These are phyloP conservation scores for Parachlorella kessleri DNA, from an alignment of 139 green algal genomes.

Conservation along the genomic window DNA sequence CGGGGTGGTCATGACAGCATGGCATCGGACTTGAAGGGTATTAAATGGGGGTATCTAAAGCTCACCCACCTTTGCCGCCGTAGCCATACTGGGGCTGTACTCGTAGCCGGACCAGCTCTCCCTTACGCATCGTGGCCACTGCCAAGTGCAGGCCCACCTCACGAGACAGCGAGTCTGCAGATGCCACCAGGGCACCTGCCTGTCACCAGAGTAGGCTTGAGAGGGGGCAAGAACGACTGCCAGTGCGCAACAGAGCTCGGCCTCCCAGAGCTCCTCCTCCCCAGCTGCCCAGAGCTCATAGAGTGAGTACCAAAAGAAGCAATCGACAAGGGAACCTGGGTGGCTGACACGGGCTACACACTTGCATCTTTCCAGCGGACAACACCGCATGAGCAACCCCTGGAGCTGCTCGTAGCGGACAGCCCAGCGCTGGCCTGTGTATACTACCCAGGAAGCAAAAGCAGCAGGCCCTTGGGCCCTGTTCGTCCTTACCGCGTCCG, in stretches of 20 bases:
- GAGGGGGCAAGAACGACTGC: neutral
- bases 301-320: neutral
- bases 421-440: too few species aligned
- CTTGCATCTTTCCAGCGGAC: neutral
- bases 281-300: neutral
- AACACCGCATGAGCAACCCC: neutral
- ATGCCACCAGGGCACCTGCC: too few species aligned
- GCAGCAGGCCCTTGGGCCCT: too few species aligned
- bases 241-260: neutral
- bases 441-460: too few species aligned
- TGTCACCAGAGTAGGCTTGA: too few species aligned
- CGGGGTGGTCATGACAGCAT: too few species aligned
- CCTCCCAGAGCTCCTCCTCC: neutral
- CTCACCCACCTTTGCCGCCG: slow-evolving; percentile 43
- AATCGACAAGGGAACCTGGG: neutral
- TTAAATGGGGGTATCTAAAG: too few species aligned
- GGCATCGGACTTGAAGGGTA: too few species aligned
- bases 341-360: neutral
- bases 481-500: slow-evolving; percentile 52
- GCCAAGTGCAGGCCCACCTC: slow-evolving; percentile 64
- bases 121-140: slow-evolving; percentile 60
- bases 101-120: slow-evolving; percentile 59
- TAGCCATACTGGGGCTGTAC: slow-evolving; percentile 47
- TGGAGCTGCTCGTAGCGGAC: too few species aligned
- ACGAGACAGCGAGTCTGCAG: slow-evolving; percentile 44